Base-by-base conservation (phyloP, 2,329 filamentous ascomycete species). In the Hortaea werneckii region DNA sequence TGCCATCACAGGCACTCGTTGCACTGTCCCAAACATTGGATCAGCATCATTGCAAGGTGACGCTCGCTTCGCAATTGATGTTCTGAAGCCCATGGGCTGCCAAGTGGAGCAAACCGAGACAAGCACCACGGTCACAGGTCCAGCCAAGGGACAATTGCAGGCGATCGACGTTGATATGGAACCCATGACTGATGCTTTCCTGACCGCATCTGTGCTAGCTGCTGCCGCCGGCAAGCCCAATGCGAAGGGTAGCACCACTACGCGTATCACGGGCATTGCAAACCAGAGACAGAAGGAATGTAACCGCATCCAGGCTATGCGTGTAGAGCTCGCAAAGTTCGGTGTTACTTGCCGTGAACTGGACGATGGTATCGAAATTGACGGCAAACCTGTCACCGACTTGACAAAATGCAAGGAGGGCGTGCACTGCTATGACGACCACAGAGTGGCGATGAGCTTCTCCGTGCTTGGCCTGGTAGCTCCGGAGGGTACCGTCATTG, bases 281-380 rank as follows among this genome's bases (percentile, higher is more conserved):
- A 98, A 98, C 60, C 92, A 98, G 65, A 81, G 92, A 56, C 90
- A 96, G 48, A 98, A 98, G 65, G 92, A 98, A 63, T 98, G 92
- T 70, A 95, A 98, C 64, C 83, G 92, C 32, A 98, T 98, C 55
- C 77, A 80, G 51, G 92, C 92, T 29, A 98, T 98, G 92, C 85
- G 87, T 61, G 85, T 89, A 49, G 85, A 98, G 67, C 78, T 98
- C 37, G 85, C 83, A 38, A 96, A 96, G 62, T 98, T 95, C 58
- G 89, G 88, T 5, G 85, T 98, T 1, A 72, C 74, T 20, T 95
- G 89, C 60, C 76, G 81, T 43, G 88, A 96, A 65, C 81, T 94
- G 43, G 87, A 95, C 29, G 92, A 98, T 64, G 92, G 92, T n/a
- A 94, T 98, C 50, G 82, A 88, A 57, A 74, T 82, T 39, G 77